Base-by-base conservation (phyloP, 73 alveolate species). In the Paramecium pentaurelia region DNA sequence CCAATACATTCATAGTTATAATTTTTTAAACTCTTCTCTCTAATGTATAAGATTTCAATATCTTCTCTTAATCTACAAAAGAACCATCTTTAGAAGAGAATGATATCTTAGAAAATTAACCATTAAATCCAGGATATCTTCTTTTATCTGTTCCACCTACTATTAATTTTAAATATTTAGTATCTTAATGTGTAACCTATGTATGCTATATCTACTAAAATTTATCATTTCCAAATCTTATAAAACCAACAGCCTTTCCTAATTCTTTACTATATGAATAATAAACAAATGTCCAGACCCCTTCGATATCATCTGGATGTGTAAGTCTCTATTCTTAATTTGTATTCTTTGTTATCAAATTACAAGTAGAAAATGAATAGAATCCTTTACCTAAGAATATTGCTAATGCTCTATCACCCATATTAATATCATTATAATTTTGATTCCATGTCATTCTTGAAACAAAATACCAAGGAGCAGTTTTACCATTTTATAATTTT, bases 251-350 rank as follows among this genome's bases (percentile, higher is more conserved):
- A 11, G 91, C 91, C 27, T 80, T 80, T 16, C 75, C 58, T 40
- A 38, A 22, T 25, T 80, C 91, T 20, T 42, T 27, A 80, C 16
- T 47, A 27, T 80, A 80, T 6, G 93, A 86, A 58, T 86, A 86
- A 40, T 86, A 86, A 14, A 86, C 71, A 40, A 30, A 86, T 30
- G 93, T 86, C 93, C 93, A 86, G 8, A 86, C 42, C 8, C 93
- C 93, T 58, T 86, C 93, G 32, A 86, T 86, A 59, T 86, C 88
- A 54, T 58, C 38, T 12, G 93, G 93, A 58, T 86, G 71, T 27
- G 9, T 2, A 58, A 86, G n/a, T 10, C 71, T 86, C 71, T 86
- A 58, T 2, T 22, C 40, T 27, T 34, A 8, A 58, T 86, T 59
- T n/a, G 38, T 47, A 58, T 86, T 84, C 58, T 58, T 64, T 9